Base-by-base conservation (phyloP, 495 filamentous ascomycete genomes). In the Aspergillus incahuasiensis region DNA sequence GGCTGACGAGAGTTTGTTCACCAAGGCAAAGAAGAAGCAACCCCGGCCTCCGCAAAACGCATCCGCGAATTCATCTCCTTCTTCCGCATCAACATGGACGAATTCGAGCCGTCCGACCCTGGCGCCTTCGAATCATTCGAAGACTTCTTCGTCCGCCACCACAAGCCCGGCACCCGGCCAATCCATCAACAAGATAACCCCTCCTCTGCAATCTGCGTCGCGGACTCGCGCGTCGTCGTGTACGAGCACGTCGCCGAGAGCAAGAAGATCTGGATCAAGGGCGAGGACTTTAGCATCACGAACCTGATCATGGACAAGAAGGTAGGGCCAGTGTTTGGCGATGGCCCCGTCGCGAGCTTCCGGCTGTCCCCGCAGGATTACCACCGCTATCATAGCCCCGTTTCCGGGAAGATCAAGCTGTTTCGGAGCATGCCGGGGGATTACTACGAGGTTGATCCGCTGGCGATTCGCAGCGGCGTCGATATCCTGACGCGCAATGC, bases 371-470 rank as follows among this genome's bases (percentile, higher is more conserved):
- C 74, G 6, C 72, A 72, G 52, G 72, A 79, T 59, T 79, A 81
- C 45, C 77, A 79, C 53, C 71, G 77, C 28, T 76, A 71, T 65
- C 77, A 79, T 58, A 66, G 68, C 4, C 78, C 78, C 1, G 68
- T 79, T 6, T 56, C 60, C 0, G 75, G 73, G 0, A 65, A 34
- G 15, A 66, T 78, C 20, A 61, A 56, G 44, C 42, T 48, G 13
- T 64, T 69, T 43, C 64, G 58, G 18, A 63, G 66, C 18, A 72
- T 77, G 21, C 55, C 60, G 0, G 68, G 66, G 12, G 54, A 62
- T 52, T 70, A 70, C 30, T 68, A 67, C 21, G 70, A 71, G 15
- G 73, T 78, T 28, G 74, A 77, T 58, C 77, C 77, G 20, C 6
- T 66, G 13, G 60, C 57, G 6, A 18, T 64, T 1, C 46, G 58